Conservation (phyloP, 768 basidiomycete species). For the Suillus ampliporus region DNA sequence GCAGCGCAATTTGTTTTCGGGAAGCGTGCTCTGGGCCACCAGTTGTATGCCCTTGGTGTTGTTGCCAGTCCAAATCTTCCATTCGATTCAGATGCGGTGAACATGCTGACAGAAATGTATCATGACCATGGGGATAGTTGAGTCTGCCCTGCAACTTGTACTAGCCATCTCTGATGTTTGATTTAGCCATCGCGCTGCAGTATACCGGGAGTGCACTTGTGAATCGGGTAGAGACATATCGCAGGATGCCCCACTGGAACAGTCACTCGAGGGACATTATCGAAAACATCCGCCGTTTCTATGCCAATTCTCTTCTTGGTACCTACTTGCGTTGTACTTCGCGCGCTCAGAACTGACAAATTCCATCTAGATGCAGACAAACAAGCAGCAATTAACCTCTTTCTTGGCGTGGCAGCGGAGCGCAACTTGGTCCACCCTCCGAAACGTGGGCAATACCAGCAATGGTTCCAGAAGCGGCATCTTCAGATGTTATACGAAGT, state of each 20-base stretch:
- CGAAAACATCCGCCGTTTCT: conserved; percentile 93
- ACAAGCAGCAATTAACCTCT: conserved; percentile 97
- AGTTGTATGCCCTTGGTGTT: conserved; percentile 92
- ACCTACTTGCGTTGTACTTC: neutral
- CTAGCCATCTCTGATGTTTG: conserved; percentile 9
- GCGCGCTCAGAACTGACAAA: conserved; percentile 12
- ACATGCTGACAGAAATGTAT: conserved; percentile 98
- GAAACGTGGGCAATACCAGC: conserved; percentile 74
- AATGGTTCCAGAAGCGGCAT: conserved; percentile 83
- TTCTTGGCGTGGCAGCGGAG: conserved; percentile 73
- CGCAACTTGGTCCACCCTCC: conserved; percentile 53
- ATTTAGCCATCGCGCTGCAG: conserved; percentile 86
- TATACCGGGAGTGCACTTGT: conserved; percentile 97
- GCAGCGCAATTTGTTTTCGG: conserved; percentile 97
- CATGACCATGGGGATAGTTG: conserved; percentile 95
- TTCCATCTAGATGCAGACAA: conserved; percentile 83
- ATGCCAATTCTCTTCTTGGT: conserved; percentile 93
- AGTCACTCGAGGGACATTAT: conserved; percentile 96
- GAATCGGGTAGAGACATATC: conserved; percentile 94
- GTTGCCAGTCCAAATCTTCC: conserved; percentile 84
- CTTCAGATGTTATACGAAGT: conserved; percentile 71
- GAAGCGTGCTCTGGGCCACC: conserved; percentile 92
- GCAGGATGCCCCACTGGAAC: conserved; percentile 96
- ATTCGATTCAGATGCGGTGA: conserved; percentile 93
- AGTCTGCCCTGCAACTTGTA: conserved; percentile 31